Evolutionary conservation across 1,284 basidiomycete species (phyloP).

Genomic region (Leccinum pachyderme): DNA sequence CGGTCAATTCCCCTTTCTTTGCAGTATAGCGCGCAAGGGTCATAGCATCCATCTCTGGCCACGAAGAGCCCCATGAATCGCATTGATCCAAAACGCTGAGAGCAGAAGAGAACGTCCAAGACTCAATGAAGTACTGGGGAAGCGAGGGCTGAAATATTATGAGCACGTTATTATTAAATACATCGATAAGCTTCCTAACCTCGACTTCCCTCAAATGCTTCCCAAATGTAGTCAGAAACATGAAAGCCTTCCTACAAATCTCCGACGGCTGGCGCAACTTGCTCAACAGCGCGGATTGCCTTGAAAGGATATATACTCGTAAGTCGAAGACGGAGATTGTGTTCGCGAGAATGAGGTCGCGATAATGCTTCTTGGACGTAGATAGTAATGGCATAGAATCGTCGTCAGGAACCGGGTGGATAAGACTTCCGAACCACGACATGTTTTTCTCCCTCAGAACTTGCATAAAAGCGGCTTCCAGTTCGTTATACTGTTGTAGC

Average conservation of each 20-base stretch:
- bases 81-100: constrained; percentile 85
- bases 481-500: constrained; percentile 85
- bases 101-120: constrained; percentile 92
- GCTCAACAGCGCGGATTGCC: constrained; percentile 79
- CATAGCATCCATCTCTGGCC: constrained; percentile 44
- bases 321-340: constrained; percentile 94
- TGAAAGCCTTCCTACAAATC: constrained; percentile 62
- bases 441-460: constrained; percentile 79
- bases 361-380: constrained; percentile 79
- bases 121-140: constrained; percentile 83
- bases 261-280: constrained; percentile 69
- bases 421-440: constrained; percentile 87
- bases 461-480: constrained; percentile 84
- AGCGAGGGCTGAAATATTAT: constrained; percentile 53
- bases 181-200: constrained; percentile 43
- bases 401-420: constrained; percentile 68
- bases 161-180: constrained; percentile 10
- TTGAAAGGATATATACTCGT: constrained; percentile 85
- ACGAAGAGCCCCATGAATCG: constrained; percentile 65
- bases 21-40: constrained; percentile 55
- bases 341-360: constrained; percentile 87
- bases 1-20: constrained; percentile 78
- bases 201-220: constrained; percentile 72
- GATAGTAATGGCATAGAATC: constrained; percentile 85
- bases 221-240: constrained; percentile 83